Evolutionary conservation across 208 protist species (phyloP).

Genomic region (Crithidia fasciculata): DNA sequence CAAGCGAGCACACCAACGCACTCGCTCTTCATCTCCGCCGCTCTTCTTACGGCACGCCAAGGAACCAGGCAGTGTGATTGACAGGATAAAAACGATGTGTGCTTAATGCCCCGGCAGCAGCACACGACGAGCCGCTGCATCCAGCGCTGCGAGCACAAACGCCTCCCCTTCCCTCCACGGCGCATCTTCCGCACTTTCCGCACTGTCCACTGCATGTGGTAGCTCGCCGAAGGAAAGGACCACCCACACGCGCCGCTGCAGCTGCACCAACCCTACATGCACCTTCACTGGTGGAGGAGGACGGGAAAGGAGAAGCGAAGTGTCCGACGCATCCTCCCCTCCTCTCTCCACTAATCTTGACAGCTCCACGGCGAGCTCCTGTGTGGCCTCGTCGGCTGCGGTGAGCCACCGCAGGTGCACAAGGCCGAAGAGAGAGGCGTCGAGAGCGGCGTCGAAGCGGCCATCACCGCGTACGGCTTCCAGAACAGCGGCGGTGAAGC

Average conservation of each 20-base stretch:
- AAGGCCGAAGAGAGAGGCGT: conserved; percentile 51
- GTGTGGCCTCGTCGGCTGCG: conserved; percentile 61
- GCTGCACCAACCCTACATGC: conserved; percentile 40
- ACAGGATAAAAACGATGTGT: no score
- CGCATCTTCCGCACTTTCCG: not conserved
- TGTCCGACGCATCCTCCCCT: no score
- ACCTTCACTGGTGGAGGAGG: conserved; percentile 19
- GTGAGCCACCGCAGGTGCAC: conserved; percentile 70
- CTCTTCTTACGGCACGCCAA: no score
- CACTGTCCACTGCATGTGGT: not conserved
- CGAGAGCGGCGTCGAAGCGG: conserved; percentile 67
- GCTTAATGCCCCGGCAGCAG: no score
- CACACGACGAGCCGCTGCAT: not conserved
- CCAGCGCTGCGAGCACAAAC: conserved; percentile 3
- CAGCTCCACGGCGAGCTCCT: conserved; percentile 30
- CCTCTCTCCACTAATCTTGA: not conserved
- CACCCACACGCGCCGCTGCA: conserved; percentile 52
- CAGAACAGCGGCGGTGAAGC: conserved; percentile 26
- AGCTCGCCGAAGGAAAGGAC: conserved; percentile 24
- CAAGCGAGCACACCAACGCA: no score
- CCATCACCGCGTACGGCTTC: conserved; percentile 59
- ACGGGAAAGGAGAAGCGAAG: not conserved
- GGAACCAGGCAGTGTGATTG: no score
- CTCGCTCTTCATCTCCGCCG: no score
- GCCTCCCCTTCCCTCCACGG: not conserved